A percentile compares a stretch with the other conserved stretches of the same genome.
Evolutionary conservation across 1,284 basidiomycete species (phyloP).

Genomic region (Fistulinella staudtii): DNA sequence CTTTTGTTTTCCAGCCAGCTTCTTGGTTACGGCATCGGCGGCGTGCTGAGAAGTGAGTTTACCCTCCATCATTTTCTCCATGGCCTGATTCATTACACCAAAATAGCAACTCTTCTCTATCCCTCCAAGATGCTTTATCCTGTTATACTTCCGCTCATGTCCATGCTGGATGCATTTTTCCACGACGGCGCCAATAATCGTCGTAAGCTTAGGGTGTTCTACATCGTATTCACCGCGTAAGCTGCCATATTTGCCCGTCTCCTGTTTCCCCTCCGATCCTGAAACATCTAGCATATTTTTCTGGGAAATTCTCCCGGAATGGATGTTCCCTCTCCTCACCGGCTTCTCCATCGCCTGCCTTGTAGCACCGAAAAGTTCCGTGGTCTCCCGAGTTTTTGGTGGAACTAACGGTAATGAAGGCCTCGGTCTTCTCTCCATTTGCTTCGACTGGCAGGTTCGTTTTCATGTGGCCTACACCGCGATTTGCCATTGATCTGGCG

Average conservation of each 20-base stretch:
- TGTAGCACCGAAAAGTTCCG: slow-evolving; percentile 44
- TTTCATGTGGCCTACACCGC: not conserved
- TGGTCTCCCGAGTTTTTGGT: slow-evolving; percentile 56
- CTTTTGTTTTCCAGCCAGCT: slow-evolving; percentile 60
- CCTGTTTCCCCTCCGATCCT: not conserved
- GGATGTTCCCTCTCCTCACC: slow-evolving; percentile 47
- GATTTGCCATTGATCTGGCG: not conserved
- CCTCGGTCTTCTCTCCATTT: slow-evolving; percentile 46
- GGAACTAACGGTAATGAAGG: slow-evolving; percentile 60
- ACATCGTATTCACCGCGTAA: slow-evolving; percentile 43
- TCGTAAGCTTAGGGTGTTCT: slow-evolving; percentile 47
- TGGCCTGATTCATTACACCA: no score
- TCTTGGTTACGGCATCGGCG: slow-evolving; percentile 57
- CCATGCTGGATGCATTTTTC: slow-evolving; percentile 56
- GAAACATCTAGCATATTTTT: slow-evolving; percentile 39
- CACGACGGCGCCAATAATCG: slow-evolving; percentile 43
- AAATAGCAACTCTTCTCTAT: slow-evolving; percentile 48
- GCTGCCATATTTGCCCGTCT: not conserved
- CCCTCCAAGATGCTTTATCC: slow-evolving; percentile 67
- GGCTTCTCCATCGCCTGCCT: slow-evolving; percentile 57
- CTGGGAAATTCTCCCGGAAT: slow-evolving; percentile 52
- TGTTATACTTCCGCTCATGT: slow-evolving; percentile 48
- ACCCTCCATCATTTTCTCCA: no score
- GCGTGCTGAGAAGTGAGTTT: slow-evolving; percentile 47
- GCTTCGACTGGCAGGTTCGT: slow-evolving; percentile 52